Base-by-base conservation (phyloP, 768 basidiomycete species). In the Rhodotorula kratochvilovae region DNA sequence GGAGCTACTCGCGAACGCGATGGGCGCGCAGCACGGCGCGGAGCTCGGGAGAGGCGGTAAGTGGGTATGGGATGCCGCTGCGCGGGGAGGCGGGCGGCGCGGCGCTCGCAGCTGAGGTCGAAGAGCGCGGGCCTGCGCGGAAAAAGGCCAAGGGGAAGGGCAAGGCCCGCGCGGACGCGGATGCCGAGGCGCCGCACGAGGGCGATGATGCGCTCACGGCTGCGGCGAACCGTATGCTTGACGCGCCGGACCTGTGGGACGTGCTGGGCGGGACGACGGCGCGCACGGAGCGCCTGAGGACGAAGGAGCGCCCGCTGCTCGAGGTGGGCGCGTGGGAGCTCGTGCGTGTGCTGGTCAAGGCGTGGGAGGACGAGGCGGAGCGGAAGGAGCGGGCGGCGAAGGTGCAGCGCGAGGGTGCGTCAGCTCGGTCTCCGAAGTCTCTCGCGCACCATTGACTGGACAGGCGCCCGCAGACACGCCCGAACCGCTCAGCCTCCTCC, bases 231-330 rank as follows among this genome's bases (percentile, higher is more conserved):
- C 56, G 67, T 10, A 57, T 72, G 29, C 59, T 55, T 0, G 11
- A 36, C 8, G 53, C 39, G 17, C 59, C 68, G 31, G 63, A 72
- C 36, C 21, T 72, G 39, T 72, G 71, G 71, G 71, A 72, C 42
- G 39, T 72, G 35, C 46, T 72, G 1, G 71, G 59, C 3, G 71
- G 71, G 3, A 61, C 63, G 25, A 45, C 48, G 35, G 63, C 66
- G 54, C 61, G 48, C 42, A 60, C 36, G 19, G 42, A 21, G 43
- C n/a, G 61, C 21, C 31, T 67, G 31, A 36, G 66, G 66, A 71
- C 3, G 1, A 25, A 56, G 27, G 66, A 67, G 35, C 31, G n/a
- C 16, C 61, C 61, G 16, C 23, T 67, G 17, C 36, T 63, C 1
- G 66, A 67, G 31, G 61, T 57, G 8, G 65, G 56, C 21, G 70